A percentile compares a stretch with the other conserved stretches of the same genome.
These are phyloP conservation scores for Xylariaceae sp. DNA, from an alignment of 2,329 filamentous ascomycete genomes.

Conservation along the genomic window DNA sequence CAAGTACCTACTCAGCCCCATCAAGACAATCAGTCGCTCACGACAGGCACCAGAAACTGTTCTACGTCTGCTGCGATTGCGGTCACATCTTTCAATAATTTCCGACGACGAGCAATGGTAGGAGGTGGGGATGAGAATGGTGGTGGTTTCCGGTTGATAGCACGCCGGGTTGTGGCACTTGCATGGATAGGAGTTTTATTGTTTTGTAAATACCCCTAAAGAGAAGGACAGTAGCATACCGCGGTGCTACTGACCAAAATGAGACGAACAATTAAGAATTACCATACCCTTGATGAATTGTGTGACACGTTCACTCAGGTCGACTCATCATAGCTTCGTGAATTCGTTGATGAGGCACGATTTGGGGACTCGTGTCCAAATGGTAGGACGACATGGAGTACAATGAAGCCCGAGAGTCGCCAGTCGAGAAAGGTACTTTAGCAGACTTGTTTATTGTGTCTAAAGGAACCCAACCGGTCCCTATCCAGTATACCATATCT, in stretches of 20 bases:
- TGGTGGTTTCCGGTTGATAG: conserved; percentile 8
- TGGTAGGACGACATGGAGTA: too few relatives aligned
- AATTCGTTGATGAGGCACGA: too few relatives aligned
- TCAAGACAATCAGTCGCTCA: conserved; percentile 21
- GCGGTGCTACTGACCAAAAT: too few relatives aligned
- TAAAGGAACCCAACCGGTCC: conserved; percentile 1
- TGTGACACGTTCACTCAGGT: too few relatives aligned
- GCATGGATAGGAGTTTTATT: too few relatives aligned
- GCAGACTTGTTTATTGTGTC: conserved; percentile 12
- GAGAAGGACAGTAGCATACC: too few relatives aligned
- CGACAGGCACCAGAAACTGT: conserved; percentile 63
- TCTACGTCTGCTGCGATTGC: conserved; percentile 92
- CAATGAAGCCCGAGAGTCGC: too few relatives aligned
- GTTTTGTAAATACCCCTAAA: too few relatives aligned
- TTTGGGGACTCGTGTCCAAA: too few relatives aligned
- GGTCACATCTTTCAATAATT: conserved; percentile 73
- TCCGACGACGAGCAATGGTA: not conserved
- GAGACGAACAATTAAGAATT: too few relatives aligned
- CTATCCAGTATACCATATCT: conserved; percentile 2
- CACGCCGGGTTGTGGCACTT: conserved; percentile 4
- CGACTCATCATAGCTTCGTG: too few relatives aligned
- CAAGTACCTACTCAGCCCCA: not conserved
- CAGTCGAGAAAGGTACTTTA: conserved; percentile 6
- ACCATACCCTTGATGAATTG: too few relatives aligned
- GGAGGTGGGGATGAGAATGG: not conserved